Evolutionary conservation across 1,284 basidiomycete species (phyloP).

Genomic region (Ustilago xerochloae): DNA sequence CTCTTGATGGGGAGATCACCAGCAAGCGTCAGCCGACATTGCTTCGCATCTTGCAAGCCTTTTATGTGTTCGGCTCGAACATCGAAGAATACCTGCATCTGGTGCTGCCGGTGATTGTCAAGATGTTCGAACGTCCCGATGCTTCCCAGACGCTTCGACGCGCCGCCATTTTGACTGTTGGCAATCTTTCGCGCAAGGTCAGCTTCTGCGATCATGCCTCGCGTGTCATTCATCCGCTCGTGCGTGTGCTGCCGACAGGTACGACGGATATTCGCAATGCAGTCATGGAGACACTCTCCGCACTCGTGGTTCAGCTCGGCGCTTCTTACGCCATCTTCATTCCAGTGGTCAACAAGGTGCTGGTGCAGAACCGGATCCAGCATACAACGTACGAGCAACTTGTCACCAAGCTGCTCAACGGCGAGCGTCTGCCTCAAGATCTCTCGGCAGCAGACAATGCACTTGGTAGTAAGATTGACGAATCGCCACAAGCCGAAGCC

Average conservation of each 20-base stretch:
- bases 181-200: conserved; percentile 88
- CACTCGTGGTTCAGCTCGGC: conserved; percentile 90
- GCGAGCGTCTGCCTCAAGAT: conserved; percentile 84
- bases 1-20: conserved; percentile 73
- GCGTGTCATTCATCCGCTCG: conserved; percentile 93
- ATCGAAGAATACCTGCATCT: conserved; percentile 98
- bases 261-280: conserved; percentile 83
- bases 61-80: conserved; percentile 93
- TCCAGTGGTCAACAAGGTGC: conserved; percentile 91
- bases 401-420: conserved; percentile 87
- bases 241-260: conserved; percentile 84
- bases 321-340: conserved; percentile 97
- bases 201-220: conserved; percentile 99
- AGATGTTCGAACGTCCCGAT: conserved; percentile 86
- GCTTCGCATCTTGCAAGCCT: conserved; percentile 90
- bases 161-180: conserved; percentile 89
- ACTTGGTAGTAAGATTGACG: conserved; percentile 64
- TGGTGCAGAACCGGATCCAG: conserved; percentile 82
- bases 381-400: conserved; percentile 89
- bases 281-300: conserved; percentile 93
- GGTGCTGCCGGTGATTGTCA: conserved; percentile 93
- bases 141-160: conserved; percentile 82
- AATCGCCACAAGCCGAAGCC: conserved; percentile 70
- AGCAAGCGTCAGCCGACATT: conserved; percentile 75
- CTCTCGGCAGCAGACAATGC: conserved; percentile 60